Percentiles rank a stretch among this genome's conserved stretches.
Evolutionary conservation across 164 flowering plant species (phyloP).

Genomic region (Stephania yunnanensis): DNA sequence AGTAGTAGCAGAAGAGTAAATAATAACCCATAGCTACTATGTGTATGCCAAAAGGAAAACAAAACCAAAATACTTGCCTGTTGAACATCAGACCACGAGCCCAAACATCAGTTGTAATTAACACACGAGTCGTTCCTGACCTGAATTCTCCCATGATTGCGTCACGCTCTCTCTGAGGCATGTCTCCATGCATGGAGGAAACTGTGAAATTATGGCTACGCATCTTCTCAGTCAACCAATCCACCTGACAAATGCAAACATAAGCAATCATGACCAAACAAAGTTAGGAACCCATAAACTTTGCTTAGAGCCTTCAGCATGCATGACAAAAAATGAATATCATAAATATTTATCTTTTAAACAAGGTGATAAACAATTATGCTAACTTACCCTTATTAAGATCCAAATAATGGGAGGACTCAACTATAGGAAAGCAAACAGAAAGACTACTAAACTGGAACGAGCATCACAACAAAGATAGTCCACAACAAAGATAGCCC

Average conservation of each 20-base stretch:
- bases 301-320: background rate
- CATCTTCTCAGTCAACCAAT: constrained; percentile 87
- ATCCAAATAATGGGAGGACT: background rate
- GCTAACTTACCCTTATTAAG: background rate
- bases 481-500: too few species aligned
- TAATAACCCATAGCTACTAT: background rate
- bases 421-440: background rate
- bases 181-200: constrained; percentile 94
- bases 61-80: constrained; percentile 47
- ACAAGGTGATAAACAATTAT: background rate
- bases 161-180: constrained; percentile 97
- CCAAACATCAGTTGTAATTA: constrained; percentile 97
- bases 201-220: constrained; percentile 74
- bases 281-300: background rate
- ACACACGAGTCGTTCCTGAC: constrained; percentile 70
- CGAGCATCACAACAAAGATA: too few species aligned
- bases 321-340: background rate
- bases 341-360: background rate
- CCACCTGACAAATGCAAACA: constrained; percentile 41
- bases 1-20: background rate
- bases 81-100: constrained; percentile 95
- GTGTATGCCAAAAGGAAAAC: background rate
- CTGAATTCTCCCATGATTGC: constrained; percentile 86
- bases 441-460: background rate
- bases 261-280: background rate